Conservation (phyloP, 2,329 filamentous ascomycete species). For the Colletotrichum sojae region DNA sequence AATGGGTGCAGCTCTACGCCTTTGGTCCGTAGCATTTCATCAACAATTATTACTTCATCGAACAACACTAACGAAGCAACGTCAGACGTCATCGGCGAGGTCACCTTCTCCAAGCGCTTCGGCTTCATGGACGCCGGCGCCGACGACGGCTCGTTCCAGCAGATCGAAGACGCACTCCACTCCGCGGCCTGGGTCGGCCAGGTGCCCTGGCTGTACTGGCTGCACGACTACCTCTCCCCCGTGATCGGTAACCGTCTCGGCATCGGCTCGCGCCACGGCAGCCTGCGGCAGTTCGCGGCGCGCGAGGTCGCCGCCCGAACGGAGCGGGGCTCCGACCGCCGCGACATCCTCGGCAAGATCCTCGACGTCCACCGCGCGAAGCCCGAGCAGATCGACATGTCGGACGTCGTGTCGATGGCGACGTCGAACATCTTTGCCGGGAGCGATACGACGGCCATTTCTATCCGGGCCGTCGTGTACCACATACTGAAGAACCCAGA, state of each 20-base stretch:
- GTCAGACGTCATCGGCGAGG: slow-evolving; percentile 21
- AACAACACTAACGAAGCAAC: not conserved
- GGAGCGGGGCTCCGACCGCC: slow-evolving; percentile 26
- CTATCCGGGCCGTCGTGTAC: slow-evolving; percentile 24
- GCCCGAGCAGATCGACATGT: slow-evolving; percentile 11
- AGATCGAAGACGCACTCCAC: slow-evolving; percentile 14
- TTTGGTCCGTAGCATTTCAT: too few relatives aligned
- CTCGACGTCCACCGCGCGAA: slow-evolving; percentile 18
- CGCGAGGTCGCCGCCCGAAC: slow-evolving; percentile 19
- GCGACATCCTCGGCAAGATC: slow-evolving; percentile 18
- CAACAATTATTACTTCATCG: too few relatives aligned
- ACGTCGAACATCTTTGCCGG: slow-evolving; percentile 26
- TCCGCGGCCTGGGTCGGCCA: slow-evolving; percentile 30
- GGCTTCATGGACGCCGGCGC: slow-evolving; percentile 28
- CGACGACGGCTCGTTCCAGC: slow-evolving; percentile 26
- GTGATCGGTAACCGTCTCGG: slow-evolving; percentile 18
- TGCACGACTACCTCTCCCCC: slow-evolving; percentile 20
- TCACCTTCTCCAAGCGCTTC: slow-evolving; percentile 28
- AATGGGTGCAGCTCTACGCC: slow-evolving; percentile 29
- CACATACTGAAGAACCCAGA: slow-evolving; percentile 24
- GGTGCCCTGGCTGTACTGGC: slow-evolving; percentile 30
- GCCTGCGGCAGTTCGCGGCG: slow-evolving; percentile 24
- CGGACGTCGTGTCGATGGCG: slow-evolving; percentile 16
- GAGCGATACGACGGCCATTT: slow-evolving; percentile 31
- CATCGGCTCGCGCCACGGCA: slow-evolving; percentile 18